phyloP scores from a whole-genome alignment of 352 stramenopile genomes.

The Albugo candida region DNA sequence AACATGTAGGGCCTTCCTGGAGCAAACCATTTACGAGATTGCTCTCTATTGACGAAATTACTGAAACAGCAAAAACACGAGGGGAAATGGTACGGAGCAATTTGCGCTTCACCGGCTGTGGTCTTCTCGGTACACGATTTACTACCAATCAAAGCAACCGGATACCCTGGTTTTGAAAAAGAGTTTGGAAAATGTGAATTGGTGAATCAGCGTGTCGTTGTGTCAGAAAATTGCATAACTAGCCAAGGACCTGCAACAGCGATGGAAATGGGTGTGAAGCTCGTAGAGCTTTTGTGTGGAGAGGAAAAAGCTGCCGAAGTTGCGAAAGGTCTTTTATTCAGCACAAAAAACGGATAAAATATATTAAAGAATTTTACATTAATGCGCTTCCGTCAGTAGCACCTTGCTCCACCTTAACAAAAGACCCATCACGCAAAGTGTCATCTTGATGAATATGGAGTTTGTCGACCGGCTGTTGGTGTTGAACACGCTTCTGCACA shows the following conservation, averaged over 20 bases:
- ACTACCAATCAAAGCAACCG: slow-evolving; percentile 26
- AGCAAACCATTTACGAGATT: slow-evolving; percentile 52
- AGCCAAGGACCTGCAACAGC: slow-evolving; percentile 56
- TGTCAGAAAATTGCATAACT: slow-evolving; percentile 54
- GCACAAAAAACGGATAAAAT: neutral
- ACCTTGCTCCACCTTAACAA: no score
- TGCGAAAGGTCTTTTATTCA: slow-evolving; percentile 18
- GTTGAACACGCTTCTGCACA: no score
- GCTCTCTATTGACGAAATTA: slow-evolving; percentile 23
- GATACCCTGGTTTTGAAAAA: slow-evolving; percentile 48
- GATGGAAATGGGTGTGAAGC: slow-evolving; percentile 69
- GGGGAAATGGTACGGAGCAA: slow-evolving; percentile 45
- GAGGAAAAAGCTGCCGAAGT: slow-evolving; percentile 39
- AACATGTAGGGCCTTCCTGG: slow-evolving; percentile 33
- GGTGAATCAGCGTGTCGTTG: slow-evolving; percentile 31
- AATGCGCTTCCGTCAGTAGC: no score
- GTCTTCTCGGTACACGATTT: slow-evolving; percentile 48
- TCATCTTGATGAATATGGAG: no score
- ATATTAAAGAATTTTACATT: no score
- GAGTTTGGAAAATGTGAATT: slow-evolving; percentile 27
- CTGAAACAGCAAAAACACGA: slow-evolving; percentile 42
- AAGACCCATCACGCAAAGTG: no score
- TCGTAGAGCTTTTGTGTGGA: slow-evolving; percentile 50
- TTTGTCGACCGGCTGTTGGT: no score
- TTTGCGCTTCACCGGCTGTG: slow-evolving; percentile 50